phyloP scores from a whole-genome alignment of 2,329 filamentous ascomycete species.

The Colletotrichum sp. region DNA sequence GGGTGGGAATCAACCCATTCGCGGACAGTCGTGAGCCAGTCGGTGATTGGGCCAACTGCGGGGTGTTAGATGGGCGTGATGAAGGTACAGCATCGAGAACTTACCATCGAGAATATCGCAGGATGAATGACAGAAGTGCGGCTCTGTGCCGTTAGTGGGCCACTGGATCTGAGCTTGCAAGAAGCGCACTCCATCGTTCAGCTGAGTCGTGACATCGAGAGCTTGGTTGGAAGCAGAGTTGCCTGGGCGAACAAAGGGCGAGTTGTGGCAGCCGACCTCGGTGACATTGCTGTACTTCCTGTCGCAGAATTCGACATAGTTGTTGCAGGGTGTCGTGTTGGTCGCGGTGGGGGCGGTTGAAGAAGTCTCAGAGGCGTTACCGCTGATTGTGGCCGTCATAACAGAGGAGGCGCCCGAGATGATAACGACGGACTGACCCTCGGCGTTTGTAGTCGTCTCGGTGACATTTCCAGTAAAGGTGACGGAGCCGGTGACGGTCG shows the following conservation, averaged over 20 bases:
- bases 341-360: conserved; percentile 51
- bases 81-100: background rate
- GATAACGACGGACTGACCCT: conserved; percentile 41
- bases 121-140: conserved; percentile 84
- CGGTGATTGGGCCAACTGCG: conserved; percentile 72
- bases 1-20: conserved; percentile 78
- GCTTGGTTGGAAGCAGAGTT: conserved; percentile 80
- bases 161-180: conserved; percentile 69
- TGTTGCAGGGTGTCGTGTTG: conserved; percentile 83
- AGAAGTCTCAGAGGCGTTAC: conserved; percentile 45
- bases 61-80: background rate
- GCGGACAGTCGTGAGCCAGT: conserved; percentile 72
- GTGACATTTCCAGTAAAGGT: conserved; percentile 35
- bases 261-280: conserved; percentile 80
- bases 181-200: conserved; percentile 77
- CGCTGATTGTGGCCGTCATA: conserved; percentile 43
- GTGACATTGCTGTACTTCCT: conserved; percentile 85
- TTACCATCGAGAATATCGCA: conserved; percentile 75
- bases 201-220: conserved; percentile 69
- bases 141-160: conserved; percentile 51
- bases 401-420: conserved; percentile 50
- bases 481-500: conserved; percentile 32
- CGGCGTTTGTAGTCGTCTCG: conserved; percentile 29
- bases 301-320: conserved; percentile 76
- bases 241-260: conserved; percentile 73